phyloP scores from a whole-genome alignment of 192 early-diverging fungal species.

The Backusella circina region DNA sequence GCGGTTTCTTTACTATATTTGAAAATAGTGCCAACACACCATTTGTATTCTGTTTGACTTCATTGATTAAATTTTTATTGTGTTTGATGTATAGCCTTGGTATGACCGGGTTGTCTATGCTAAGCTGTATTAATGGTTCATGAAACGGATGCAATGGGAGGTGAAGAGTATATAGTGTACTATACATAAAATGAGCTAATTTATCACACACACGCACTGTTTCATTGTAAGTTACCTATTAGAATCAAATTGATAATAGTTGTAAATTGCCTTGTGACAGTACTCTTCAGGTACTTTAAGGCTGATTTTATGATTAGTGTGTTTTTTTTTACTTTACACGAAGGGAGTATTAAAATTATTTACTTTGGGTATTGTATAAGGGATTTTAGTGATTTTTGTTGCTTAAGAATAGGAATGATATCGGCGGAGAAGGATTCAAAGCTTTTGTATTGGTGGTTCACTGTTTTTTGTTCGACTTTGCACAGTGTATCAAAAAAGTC shows the following conservation, averaged over 20 bases:
- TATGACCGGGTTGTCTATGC: background rate
- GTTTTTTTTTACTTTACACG: background rate
- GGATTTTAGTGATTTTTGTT: background rate
- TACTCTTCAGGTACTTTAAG: background rate
- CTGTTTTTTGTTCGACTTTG: background rate
- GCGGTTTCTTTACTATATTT: background rate
- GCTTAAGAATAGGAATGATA: background rate
- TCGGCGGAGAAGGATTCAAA: background rate
- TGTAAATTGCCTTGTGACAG: background rate
- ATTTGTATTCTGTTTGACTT: slow-evolving; percentile 5
- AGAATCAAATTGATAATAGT: background rate
- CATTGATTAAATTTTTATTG: slow-evolving; percentile 17
- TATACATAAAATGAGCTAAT: background rate
- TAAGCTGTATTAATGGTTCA: background rate
- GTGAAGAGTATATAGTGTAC: background rate
- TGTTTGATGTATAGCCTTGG: slow-evolving; percentile 25
- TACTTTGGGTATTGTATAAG: background rate
- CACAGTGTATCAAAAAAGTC: background rate
- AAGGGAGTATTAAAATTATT: background rate
- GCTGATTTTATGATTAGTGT: background rate
- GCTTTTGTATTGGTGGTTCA: background rate
- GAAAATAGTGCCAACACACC: background rate
- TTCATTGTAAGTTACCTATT: background rate
- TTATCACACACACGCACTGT: background rate
- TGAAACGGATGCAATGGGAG: background rate